phyloP scores from a whole-genome alignment of 2,329 filamentous ascomycete genomes.

The Nemania serpens region DNA sequence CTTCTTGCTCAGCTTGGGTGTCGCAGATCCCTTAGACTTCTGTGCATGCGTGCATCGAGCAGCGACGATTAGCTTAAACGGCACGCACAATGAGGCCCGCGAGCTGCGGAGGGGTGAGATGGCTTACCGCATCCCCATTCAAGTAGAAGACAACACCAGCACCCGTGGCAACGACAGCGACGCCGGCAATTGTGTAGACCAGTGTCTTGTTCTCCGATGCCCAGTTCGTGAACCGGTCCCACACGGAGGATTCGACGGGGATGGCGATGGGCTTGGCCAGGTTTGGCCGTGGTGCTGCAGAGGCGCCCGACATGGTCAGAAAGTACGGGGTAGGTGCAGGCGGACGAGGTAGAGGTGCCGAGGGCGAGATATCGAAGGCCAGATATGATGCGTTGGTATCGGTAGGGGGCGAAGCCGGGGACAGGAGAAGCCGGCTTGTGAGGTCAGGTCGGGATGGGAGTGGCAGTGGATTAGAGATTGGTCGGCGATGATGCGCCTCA shows the following conservation, averaged over 20 bases:
- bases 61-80: slow-evolving; percentile 14
- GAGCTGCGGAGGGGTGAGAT: not conserved
- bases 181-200: slow-evolving; percentile 94
- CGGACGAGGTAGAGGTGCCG: not conserved
- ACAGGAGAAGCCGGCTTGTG: not conserved
- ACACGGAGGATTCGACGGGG: slow-evolving; percentile 66
- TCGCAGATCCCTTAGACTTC: slow-evolving; percentile 52
- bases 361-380: not conserved
- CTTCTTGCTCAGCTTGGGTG: slow-evolving; percentile 84
- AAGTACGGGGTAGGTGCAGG: not conserved
- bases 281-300: slow-evolving; percentile 52
- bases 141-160: slow-evolving; percentile 95
- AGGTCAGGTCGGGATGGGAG: slow-evolving; percentile 1
- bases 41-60: slow-evolving; percentile 31
- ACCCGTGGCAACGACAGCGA: slow-evolving; percentile 87
- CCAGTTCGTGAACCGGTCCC: slow-evolving; percentile 91
- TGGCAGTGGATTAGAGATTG: not conserved
- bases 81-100: not conserved
- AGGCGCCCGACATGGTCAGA: slow-evolving; percentile 42
- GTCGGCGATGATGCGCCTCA: slow-evolving; percentile 28
- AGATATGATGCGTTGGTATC: not conserved
- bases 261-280: slow-evolving; percentile 50
- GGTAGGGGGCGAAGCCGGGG: not conserved
- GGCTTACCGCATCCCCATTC: slow-evolving; percentile 60
- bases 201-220: slow-evolving; percentile 93